These are phyloP conservation scores for Solanum sejunctum DNA, from an alignment of 257 asterid genomes.

Conservation along the genomic window DNA sequence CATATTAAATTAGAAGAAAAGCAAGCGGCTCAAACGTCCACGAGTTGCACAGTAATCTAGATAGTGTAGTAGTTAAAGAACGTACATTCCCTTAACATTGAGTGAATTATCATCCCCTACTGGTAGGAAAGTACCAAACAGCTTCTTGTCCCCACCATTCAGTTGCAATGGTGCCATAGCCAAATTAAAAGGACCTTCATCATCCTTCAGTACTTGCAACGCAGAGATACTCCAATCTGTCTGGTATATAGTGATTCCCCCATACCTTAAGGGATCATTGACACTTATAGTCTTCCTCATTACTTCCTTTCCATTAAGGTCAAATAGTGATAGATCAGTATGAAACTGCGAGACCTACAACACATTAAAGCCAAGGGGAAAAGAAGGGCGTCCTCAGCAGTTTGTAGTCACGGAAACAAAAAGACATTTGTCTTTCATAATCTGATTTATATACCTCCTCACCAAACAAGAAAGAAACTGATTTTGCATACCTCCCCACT, in stretches of 20 bases:
- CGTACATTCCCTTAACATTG: conserved; percentile 64
- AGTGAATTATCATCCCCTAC: conserved; percentile 43
- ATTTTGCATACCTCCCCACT: conserved; percentile 72
- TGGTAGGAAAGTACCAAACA: conserved; percentile 77
- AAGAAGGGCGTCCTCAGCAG: neutral
- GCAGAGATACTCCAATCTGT: conserved; percentile 77
- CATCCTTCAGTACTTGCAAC: conserved; percentile 64
- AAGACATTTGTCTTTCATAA: neutral
- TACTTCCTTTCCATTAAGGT: conserved; percentile 72
- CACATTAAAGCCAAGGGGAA: conserved; percentile 9
- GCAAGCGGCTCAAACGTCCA: neutral
- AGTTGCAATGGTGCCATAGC: conserved; percentile 82
- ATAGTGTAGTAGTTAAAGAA: neutral
- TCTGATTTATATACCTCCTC: neutral
- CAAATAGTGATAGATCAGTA: conserved; percentile 73
- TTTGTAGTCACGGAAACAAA: neutral
- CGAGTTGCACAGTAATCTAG: neutral
- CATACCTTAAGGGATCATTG: conserved; percentile 79
- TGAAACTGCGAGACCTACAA: conserved; percentile 72
- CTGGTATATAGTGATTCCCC: conserved; percentile 59
- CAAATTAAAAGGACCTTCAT: conserved; percentile 84
- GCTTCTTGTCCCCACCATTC: conserved; percentile 75
- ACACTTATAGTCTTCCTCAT: conserved; percentile 82
- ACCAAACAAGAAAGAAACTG: neutral
- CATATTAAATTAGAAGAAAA: neutral